Percentiles rank a stretch among this genome's conserved stretches.
phyloP scores from a whole-genome alignment of 2,329 filamentous ascomycete genomes.

The Phoma sp. region DNA sequence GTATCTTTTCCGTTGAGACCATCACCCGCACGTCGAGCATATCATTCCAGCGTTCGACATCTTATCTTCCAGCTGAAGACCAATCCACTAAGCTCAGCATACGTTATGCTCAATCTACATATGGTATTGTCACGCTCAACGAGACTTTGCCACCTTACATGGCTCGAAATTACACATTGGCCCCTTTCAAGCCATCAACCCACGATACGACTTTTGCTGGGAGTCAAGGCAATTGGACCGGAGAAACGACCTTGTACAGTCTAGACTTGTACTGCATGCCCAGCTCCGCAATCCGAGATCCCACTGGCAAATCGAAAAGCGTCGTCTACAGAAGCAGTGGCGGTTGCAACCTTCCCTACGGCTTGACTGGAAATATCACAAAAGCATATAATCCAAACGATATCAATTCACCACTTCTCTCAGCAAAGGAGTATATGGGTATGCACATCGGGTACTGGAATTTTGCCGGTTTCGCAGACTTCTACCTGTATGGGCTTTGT shows the following conservation, averaged over 20 bases:
- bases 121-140: conserved; percentile 57
- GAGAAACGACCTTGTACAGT: conserved; percentile 40
- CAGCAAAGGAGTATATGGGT: conserved; percentile 35
- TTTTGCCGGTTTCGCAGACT: conserved; percentile 37
- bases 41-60: conserved; percentile 28
- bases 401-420: neutral
- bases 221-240: conserved; percentile 30
- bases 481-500: conserved; percentile 46
- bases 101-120: conserved; percentile 54
- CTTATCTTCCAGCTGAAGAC: conserved; percentile 33
- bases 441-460: conserved; percentile 56
- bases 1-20: conserved; percentile 56
- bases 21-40: conserved; percentile 29
- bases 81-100: conserved; percentile 45
- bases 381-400: neutral
- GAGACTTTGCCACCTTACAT: conserved; percentile 57
- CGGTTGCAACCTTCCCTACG: conserved; percentile 28
- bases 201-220: conserved; percentile 9
- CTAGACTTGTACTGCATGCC: conserved; percentile 46
- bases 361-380: conserved; percentile 24
- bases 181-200: conserved; percentile 52
- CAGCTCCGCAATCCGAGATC: neutral
- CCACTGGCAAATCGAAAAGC: neutral
- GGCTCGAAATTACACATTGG: conserved; percentile 51
- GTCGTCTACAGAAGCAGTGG: conserved; percentile 18